Conservation (phyloP, 108 stramenopile species). For the Schizochytrium sp. region DNA sequence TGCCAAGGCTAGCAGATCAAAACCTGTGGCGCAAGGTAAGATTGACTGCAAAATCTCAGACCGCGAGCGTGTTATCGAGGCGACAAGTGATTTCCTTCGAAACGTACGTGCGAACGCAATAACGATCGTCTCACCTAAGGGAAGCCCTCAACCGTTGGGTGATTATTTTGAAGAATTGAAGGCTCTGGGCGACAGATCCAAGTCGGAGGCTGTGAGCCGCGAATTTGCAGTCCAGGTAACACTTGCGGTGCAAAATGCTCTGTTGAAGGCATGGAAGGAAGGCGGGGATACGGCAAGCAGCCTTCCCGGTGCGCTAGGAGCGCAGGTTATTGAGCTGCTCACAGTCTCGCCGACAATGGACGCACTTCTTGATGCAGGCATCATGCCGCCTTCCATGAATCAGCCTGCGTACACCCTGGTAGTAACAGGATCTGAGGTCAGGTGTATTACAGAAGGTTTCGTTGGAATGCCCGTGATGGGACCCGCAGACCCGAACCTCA, state of each 20-base stretch:
- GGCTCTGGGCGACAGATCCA: background rate
- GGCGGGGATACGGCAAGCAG: background rate
- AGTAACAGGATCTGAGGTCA: background rate
- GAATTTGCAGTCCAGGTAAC: background rate
- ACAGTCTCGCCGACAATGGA: slow-evolving; percentile 47
- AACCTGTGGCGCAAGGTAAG: too few relatives aligned
- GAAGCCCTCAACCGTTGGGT: background rate
- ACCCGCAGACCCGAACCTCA: slow-evolving; percentile 32
- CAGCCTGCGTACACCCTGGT: slow-evolving; percentile 46
- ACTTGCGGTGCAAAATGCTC: background rate
- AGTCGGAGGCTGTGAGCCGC: background rate
- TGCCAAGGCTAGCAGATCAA: too few relatives aligned
- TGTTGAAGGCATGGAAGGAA: slow-evolving; percentile 26
- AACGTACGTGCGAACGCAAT: slow-evolving; percentile 15
- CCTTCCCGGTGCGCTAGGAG: background rate
- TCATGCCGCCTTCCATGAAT: slow-evolving; percentile 41
- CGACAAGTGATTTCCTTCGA: slow-evolving; percentile 31
- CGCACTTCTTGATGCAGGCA: slow-evolving; percentile 2
- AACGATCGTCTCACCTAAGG: background rate
- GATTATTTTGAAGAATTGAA: background rate
- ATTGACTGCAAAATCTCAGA: too few relatives aligned
- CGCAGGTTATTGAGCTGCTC: background rate
- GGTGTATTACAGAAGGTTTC: slow-evolving; percentile 42
- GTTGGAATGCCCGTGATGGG: background rate
- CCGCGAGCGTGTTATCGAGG: background rate